These are phyloP conservation scores for Middelhovenomyces tepae DNA, from an alignment of 805 yeast genomes.

Conservation along the genomic window DNA sequence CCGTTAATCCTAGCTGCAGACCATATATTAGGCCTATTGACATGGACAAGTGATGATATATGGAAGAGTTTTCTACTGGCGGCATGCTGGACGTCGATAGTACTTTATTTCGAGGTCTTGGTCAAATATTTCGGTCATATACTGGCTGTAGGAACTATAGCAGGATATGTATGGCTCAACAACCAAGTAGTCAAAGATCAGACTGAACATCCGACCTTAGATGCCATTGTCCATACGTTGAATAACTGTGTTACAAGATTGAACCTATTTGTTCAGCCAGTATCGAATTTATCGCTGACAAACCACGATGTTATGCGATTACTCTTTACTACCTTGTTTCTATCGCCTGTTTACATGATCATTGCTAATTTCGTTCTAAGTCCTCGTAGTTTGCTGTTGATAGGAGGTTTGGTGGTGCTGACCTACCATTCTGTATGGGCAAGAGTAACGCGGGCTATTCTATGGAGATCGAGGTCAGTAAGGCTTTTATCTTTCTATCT, in stretches of 20 bases:
- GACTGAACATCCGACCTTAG: constrained; percentile 67
- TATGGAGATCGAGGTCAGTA: constrained; percentile 74
- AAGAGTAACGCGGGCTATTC: constrained; percentile 67
- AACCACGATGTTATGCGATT: constrained; percentile 72
- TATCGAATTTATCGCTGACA: constrained; percentile 60
- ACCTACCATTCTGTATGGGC: constrained; percentile 86
- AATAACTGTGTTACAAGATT: constrained; percentile 67
- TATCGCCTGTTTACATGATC: constrained; percentile 77
- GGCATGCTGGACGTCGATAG: constrained; percentile 44
- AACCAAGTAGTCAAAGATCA: constrained; percentile 34
- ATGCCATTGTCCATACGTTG: constrained; percentile 71
- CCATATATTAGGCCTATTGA: constrained; percentile 57
- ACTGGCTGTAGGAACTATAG: constrained; percentile 38
- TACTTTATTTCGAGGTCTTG: constrained; percentile 71
- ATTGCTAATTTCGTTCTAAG: constrained; percentile 57
- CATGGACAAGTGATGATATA: constrained; percentile 86
- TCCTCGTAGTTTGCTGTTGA: constrained; percentile 57
- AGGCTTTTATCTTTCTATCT: constrained; percentile 68
- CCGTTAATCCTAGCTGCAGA: constrained; percentile 76
- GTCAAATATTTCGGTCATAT: constrained; percentile 79
- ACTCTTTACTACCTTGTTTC: constrained; percentile 71
- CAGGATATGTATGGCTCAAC: constrained; percentile 21
- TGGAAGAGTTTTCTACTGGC: constrained; percentile 65
- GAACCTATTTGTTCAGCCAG: constrained; percentile 72
- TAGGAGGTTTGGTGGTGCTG: constrained; percentile 50